phyloP scores from a whole-genome alignment of 371 early-diverging fungal genomes.

The Circinella minor region DNA sequence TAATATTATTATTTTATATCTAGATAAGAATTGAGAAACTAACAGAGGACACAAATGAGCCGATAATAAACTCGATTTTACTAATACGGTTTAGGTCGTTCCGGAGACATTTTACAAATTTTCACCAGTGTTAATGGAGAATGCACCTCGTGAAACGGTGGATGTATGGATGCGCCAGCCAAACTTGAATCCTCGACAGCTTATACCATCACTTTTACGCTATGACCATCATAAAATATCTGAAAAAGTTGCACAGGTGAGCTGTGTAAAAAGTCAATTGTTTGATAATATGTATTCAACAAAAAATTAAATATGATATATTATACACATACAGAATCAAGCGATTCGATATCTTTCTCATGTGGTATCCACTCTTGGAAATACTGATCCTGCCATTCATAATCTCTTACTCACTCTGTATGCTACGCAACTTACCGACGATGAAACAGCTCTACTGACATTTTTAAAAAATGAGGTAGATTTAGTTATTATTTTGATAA shows the following conservation, averaged over 20 bases:
- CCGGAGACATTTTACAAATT: constrained; percentile 86
- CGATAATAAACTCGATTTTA: neutral
- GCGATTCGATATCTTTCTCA: constrained; percentile 88
- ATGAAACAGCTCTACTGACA: constrained; percentile 65
- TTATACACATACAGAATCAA: constrained; percentile 63
- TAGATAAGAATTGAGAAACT: neutral
- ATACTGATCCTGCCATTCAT: constrained; percentile 87
- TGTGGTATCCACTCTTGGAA: constrained; percentile 75
- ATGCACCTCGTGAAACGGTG: constrained; percentile 80
- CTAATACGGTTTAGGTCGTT: constrained; percentile 47
- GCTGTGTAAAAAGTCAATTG: neutral
- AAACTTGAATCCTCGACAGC: constrained; percentile 75
- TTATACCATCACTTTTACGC: constrained; percentile 90
- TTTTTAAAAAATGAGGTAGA: constrained; percentile 75
- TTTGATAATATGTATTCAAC: no score
- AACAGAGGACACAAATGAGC: neutral
- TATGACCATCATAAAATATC: constrained; percentile 59
- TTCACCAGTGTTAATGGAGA: constrained; percentile 81
- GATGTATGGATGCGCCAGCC: constrained; percentile 85
- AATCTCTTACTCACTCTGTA: constrained; percentile 88
- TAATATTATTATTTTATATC: constrained; percentile 17
- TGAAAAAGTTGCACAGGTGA: constrained; percentile 28
- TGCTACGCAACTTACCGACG: constrained; percentile 70
- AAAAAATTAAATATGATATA: no score
- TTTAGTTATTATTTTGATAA: neutral